Percentiles rank a stretch among this genome's conserved stretches.
Evolutionary conservation across 441 rosid species (phyloP).

Genomic region (Isatis lusitanica): DNA sequence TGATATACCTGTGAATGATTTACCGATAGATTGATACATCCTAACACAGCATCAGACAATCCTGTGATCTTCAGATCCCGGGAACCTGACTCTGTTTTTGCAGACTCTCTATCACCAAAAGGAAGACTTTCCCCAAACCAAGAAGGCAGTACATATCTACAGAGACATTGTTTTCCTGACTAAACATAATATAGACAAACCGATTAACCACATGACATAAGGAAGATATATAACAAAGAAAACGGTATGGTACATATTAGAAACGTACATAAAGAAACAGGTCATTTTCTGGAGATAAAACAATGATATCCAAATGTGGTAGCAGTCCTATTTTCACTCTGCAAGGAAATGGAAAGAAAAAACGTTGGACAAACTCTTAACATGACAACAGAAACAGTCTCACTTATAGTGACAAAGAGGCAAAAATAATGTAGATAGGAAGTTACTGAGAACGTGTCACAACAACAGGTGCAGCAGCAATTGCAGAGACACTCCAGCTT

Average conservation of each 20-base stretch:
- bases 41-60: conserved; percentile 85
- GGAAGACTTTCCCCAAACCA: conserved; percentile 50
- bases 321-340: conserved; percentile 76
- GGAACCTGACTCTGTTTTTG: conserved; percentile 52
- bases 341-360: conserved; percentile 33
- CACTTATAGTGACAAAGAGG: conserved; percentile 12
- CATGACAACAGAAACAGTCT: conserved; percentile 8
- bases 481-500: conserved; percentile 93
- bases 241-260: conserved; percentile 17
- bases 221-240: background rate
- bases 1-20: conserved; percentile 75
- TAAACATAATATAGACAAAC: conserved; percentile 45
- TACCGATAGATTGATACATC: conserved; percentile 72
- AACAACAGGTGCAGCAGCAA: conserved; percentile 85
- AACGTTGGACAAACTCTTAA: conserved; percentile 20
- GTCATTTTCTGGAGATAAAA: conserved; percentile 79
- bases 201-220: background rate
- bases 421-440: conserved; percentile 17
- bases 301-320: conserved; percentile 73
- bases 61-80: conserved; percentile 69
- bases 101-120: conserved; percentile 49
- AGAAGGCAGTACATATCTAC: conserved; percentile 76
- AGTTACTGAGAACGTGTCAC: conserved; percentile 86
- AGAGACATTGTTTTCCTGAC: conserved; percentile 94
- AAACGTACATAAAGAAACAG: conserved; percentile 88